These are phyloP conservation scores for Nemania abortiva DNA, from an alignment of 2,329 filamentous ascomycete genomes.

Conservation along the genomic window DNA sequence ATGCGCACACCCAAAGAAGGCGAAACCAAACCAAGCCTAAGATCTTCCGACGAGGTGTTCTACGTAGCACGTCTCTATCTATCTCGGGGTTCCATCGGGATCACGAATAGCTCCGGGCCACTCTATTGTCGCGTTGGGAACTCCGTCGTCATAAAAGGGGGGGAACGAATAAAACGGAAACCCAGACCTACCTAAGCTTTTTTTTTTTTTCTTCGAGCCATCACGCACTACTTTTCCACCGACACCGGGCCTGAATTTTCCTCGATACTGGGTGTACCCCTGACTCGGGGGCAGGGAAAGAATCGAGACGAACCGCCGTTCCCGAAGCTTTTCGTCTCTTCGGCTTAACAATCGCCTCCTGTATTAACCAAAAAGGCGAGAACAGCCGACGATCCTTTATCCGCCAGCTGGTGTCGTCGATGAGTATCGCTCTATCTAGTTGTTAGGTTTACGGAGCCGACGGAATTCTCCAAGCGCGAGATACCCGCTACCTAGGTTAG, in stretches of 20 bases:
- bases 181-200: not conserved
- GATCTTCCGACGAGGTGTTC: constrained; percentile 23
- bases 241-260: constrained; percentile 30
- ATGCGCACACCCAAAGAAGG: constrained; percentile 3
- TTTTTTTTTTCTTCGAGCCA: not conserved
- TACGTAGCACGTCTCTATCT: constrained; percentile 11
- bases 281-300: constrained; percentile 14
- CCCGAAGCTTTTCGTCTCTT: constrained; percentile 22
- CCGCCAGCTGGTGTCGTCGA: not conserved
- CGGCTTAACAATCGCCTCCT: constrained; percentile 12
- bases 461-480: not conserved
- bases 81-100: constrained; percentile 15
- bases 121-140: constrained; percentile 9
- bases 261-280: not conserved
- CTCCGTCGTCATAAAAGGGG: constrained; percentile 11
- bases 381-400: not conserved
- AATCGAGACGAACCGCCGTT: constrained; percentile 22
- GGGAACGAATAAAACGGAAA: constrained; percentile 1
- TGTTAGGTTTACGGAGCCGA: not conserved
- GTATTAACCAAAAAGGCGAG: constrained; percentile 8
- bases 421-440: not conserved
- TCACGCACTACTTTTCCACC: constrained; percentile 10
- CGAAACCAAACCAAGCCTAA: constrained; percentile 13
- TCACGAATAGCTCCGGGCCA: constrained; percentile 9
- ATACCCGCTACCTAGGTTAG: not conserved